Percentiles rank a stretch among this genome's conserved stretches.
Conservation (phyloP, 2,329 filamentous ascomycete genomes). For the Penicillium verrucosum region DNA sequence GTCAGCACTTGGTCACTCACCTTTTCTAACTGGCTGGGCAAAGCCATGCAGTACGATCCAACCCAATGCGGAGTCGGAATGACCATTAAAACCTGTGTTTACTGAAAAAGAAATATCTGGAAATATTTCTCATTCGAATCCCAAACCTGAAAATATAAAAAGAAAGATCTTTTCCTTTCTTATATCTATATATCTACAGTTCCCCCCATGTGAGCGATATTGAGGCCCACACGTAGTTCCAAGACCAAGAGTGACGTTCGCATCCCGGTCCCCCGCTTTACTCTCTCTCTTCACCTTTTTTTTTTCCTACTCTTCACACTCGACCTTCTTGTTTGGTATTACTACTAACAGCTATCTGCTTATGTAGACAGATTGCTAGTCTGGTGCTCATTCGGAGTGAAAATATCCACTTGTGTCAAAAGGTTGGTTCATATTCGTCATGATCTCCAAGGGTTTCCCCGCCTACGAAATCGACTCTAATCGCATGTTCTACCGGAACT, state of each 20-base stretch:
- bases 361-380: conserved; percentile 5
- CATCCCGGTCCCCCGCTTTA: conserved; percentile 11
- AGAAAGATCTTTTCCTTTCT: background rate
- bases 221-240: conserved; percentile 11
- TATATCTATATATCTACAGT: background rate
- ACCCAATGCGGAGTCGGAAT: background rate
- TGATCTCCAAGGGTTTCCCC: conserved; percentile 5
- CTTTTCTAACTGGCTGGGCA: background rate
- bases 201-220: conserved; percentile 19
- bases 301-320: background rate
- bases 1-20: background rate
- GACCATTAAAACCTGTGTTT: background rate
- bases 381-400: background rate
- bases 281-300: background rate
- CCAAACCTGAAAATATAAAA: background rate
- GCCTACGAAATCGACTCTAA: conserved; percentile 4
- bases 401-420: background rate
- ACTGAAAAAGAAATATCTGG: background rate
- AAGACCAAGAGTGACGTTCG: conserved; percentile 2
- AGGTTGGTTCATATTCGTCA: conserved; percentile 6
- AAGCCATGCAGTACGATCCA: background rate
- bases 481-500: background rate
- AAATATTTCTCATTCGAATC: background rate
- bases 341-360: background rate
- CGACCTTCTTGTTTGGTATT: background rate